Base-by-base conservation (phyloP, 371 early-diverging fungal species). In the Haplosporangium sp. region DNA sequence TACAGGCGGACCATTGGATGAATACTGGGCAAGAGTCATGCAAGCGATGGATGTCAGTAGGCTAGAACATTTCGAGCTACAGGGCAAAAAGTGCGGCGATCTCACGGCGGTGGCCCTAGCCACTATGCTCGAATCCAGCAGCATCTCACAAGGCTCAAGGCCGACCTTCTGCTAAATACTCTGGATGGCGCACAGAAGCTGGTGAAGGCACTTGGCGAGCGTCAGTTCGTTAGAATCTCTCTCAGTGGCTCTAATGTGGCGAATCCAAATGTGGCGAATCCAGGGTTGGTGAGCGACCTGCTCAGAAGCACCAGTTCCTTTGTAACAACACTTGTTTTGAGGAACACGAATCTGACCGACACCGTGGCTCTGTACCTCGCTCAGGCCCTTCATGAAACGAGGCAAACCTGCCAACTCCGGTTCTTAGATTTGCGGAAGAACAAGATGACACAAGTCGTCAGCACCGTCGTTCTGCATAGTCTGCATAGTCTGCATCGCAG, bases 31-130 rank as follows among this genome's bases (percentile, higher is more conserved):
- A 2, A 55, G 47, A 18, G 53, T 64, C 20, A n/a, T 71, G 20
- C 56, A 41, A 18, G 54, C 37, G 11, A 42, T 77, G 5, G 67
- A 67, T 45, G 13, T 55, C 11, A 48, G 45, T 8, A 52, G 55
- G 8, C 18, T 77, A 45, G 67, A 67, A 38, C 64, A 40, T 5
- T 50, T 77, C 10, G 72, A 64, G 55, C 59, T 77, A 1, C 42
- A 63, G 53, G 63, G 64, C 29, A 64, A 64, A 20, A 48, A 52
- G 11, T 70, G 72, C 23, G 77, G 77, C 6, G 77, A 77, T 47
- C 57, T 64, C 20, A 71, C 71, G 3, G 77, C 77, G 1, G 45
- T n/a, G 9, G 56, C 71, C 5, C 18, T 77, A 43, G 68, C 77
- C 21, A 50, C 36, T n/a, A 47, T 60, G 68, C 38, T 77, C 21